A percentile compares a stretch with the other conserved stretches of the same genome.
Evolutionary conservation across 352 stramenopile genomes (phyloP).

Genomic region (Globisporangium paddicum): DNA sequence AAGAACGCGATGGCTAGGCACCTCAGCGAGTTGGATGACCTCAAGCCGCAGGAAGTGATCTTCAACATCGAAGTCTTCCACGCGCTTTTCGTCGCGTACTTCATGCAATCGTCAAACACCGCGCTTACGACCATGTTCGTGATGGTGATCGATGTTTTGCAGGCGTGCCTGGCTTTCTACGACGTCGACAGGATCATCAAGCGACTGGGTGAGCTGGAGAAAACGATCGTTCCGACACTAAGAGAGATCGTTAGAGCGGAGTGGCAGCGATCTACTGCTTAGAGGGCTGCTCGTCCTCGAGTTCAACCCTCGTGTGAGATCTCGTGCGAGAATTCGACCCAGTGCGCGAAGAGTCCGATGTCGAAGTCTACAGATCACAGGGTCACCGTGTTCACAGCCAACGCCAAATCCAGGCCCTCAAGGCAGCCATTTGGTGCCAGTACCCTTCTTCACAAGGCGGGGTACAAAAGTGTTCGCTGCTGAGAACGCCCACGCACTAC

Average conservation of each 20-base stretch:
- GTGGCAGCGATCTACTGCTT: background rate
- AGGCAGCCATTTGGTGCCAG: too few species aligned
- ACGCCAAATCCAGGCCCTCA: too few species aligned
- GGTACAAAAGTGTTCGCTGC: too few species aligned
- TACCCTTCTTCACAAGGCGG: too few species aligned
- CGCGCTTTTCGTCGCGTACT: background rate
- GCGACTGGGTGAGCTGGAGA: background rate
- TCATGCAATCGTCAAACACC: background rate
- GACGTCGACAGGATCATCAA: background rate
- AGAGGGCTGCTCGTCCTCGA: background rate
- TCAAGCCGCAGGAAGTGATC: background rate
- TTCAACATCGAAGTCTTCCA: conserved; percentile 2
- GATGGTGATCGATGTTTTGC: background rate
- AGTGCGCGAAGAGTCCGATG: background rate
- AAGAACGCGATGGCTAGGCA: background rate
- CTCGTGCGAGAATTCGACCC: background rate
- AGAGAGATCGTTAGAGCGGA: background rate
- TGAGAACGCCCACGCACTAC: too few species aligned
- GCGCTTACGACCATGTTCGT: background rate
- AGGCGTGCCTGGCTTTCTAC: background rate
- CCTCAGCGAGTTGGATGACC: background rate
- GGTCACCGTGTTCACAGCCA: too few species aligned
- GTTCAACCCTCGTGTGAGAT: background rate
- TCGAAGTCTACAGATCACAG: too few species aligned
- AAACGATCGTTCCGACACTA: background rate